Conservation (phyloP, 1,139 yeast species). For the Candida glucosophila region DNA sequence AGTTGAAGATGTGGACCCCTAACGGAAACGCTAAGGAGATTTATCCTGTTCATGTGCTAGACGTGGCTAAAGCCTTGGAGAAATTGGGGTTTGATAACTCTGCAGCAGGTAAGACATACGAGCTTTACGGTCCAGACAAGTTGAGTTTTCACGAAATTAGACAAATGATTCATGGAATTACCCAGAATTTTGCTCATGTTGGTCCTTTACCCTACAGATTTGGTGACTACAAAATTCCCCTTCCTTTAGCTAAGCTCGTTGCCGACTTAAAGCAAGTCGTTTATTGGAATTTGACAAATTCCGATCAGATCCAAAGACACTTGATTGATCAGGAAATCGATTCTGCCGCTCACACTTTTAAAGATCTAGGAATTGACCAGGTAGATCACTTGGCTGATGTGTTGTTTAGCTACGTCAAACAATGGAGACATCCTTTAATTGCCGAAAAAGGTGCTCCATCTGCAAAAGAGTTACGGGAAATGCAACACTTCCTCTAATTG, state of each 20-base stretch:
- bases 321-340: constrained; percentile 60
- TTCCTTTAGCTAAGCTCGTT: constrained; percentile 34
- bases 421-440: constrained; percentile 45
- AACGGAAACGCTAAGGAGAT: constrained; percentile 56
- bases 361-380: constrained; percentile 60
- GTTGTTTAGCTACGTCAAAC: constrained; percentile 55
- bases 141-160: constrained; percentile 59
- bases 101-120: constrained; percentile 69
- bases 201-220: constrained; percentile 38
- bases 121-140: constrained; percentile 66
- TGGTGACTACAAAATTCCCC: constrained; percentile 23
- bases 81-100: constrained; percentile 75
- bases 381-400: constrained; percentile 64
- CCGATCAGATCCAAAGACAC: constrained; percentile 75
- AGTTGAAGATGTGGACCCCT: constrained; percentile 53
- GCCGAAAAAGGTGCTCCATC: constrained; percentile 39
- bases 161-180: constrained; percentile 60
- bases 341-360: constrained; percentile 54
- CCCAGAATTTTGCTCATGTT: constrained; percentile 47
- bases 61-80: constrained; percentile 75
- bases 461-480: constrained; percentile 36
- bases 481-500: too few relatives aligned
- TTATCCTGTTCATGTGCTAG: constrained; percentile 69
- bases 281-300: constrained; percentile 65
- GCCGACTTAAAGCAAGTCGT: constrained; percentile 43